Conservation (phyloP, 129 eudicot species). For the Flaveria sonorensis region DNA sequence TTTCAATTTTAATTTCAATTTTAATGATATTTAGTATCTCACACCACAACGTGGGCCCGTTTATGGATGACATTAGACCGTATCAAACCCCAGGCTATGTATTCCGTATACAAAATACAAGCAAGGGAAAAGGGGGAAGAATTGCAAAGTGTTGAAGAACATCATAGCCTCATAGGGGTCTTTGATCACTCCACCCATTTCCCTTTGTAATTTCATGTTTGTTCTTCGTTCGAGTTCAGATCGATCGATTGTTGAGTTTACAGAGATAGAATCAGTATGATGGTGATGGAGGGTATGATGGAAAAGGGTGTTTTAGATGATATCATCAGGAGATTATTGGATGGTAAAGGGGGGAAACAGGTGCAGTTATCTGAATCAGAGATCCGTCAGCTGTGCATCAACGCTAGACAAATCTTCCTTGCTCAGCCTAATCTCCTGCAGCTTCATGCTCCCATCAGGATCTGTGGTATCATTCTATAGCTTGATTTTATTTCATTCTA, state of each 20-base stretch:
- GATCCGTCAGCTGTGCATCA: slow-evolving; percentile 91
- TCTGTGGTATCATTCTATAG: slow-evolving; percentile 55
- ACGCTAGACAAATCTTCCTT: slow-evolving; percentile 80
- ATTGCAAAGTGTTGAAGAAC: too few species aligned
- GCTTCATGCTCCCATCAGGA: slow-evolving; percentile 83
- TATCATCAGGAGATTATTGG: slow-evolving; percentile 71
- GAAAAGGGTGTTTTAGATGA: slow-evolving; percentile 75
- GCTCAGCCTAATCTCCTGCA: slow-evolving; percentile 78
- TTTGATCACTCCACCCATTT: not conserved
- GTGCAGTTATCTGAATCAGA: slow-evolving; percentile 88
- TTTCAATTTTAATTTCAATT: too few species aligned
- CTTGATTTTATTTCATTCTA: not conserved
- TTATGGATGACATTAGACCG: too few species aligned
- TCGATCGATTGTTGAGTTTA: not conserved
- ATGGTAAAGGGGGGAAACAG: slow-evolving; percentile 87
- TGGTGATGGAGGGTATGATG: slow-evolving; percentile 26
- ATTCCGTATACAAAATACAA: too few species aligned
- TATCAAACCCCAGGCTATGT: too few species aligned
- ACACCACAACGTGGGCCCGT: too few species aligned
- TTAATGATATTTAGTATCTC: too few species aligned
- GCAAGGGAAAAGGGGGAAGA: too few species aligned
- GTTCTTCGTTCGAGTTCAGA: not conserved
- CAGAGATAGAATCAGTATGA: slow-evolving; percentile 38
- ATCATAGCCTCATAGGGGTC: not conserved
- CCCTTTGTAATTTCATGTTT: not conserved